Evolutionary conservation across 2,329 filamentous ascomycete genomes (phyloP).

Genomic region (Dothidotthia symphoricarpi): DNA sequence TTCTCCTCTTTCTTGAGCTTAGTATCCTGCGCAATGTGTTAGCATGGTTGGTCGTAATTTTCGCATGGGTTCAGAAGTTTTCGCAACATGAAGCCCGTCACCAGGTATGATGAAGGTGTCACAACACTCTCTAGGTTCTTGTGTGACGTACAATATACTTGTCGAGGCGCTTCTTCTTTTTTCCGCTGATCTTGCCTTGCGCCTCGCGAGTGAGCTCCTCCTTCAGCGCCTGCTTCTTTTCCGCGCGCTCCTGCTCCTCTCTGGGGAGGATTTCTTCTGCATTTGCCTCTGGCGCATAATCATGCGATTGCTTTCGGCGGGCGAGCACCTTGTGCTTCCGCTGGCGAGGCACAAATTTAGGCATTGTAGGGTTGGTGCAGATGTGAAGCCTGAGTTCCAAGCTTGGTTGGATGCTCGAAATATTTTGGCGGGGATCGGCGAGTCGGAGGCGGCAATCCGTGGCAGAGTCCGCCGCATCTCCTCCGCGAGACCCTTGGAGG

Average conservation of each 20-base stretch:
- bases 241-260: conserved; percentile 55
- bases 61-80: too few relatives aligned
- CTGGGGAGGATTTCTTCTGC: conserved; percentile 47
- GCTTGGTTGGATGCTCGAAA: conserved; percentile 20
- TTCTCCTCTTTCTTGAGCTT: conserved; percentile 96
- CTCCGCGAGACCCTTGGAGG: too few relatives aligned
- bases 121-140: not conserved
- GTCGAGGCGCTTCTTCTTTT: conserved; percentile 67
- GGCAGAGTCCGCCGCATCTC: conserved; percentile 18
- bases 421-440: conserved; percentile 35
- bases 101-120: not conserved
- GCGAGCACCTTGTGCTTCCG: conserved; percentile 65
- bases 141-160: conserved; percentile 60
- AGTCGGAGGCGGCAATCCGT: conserved; percentile 18
- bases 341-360: conserved; percentile 52
- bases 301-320: conserved; percentile 54
- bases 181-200: conserved; percentile 58
- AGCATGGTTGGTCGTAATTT: conserved; percentile 3
- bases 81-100: too few relatives aligned
- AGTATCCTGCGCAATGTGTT: conserved; percentile 58
- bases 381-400: conserved; percentile 7
- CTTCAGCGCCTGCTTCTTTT: conserved; percentile 52
- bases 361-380: conserved; percentile 22
- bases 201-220: conserved; percentile 55
- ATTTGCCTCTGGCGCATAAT: conserved; percentile 54